phyloP scores from a whole-genome alignment of 495 filamentous ascomycete species.

The Oidiodendron maius region DNA sequence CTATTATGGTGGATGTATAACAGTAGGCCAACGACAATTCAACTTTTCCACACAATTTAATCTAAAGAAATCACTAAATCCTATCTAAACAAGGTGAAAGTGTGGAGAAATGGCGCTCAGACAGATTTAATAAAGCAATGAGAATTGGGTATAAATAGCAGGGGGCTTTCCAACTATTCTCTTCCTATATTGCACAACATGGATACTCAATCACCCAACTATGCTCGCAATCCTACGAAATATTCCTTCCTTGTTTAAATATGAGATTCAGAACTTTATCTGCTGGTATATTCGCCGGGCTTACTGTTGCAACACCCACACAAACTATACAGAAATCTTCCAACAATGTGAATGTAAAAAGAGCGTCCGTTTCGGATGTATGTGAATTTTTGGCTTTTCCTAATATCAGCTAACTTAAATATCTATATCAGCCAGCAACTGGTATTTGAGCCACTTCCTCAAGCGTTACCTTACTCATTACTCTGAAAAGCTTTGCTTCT shows the following conservation, averaged over 20 bases:
- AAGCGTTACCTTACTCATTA: neutral
- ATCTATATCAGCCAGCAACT: neutral
- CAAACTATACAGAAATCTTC: neutral
- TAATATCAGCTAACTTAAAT: neutral
- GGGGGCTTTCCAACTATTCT: too few species aligned
- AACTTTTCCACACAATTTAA: neutral
- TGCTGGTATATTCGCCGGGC: neutral
- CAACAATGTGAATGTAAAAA: neutral
- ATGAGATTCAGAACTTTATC: neutral
- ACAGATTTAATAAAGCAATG: neutral
- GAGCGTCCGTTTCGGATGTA: neutral
- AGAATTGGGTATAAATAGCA: too few species aligned
- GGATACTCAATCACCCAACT: neutral
- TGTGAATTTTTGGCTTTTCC: neutral
- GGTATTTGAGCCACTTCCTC: neutral
- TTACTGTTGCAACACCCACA: neutral
- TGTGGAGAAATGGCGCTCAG: neutral
- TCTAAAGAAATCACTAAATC: neutral
- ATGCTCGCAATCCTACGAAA: neutral
- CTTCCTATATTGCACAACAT: neutral
- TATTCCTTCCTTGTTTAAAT: neutral
- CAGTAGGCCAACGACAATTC: neutral
- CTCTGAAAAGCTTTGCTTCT: constrained; percentile 31
- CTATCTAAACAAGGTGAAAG: neutral
- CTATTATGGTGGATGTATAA: neutral